Percentiles rank a stretch among this genome's conserved stretches.
Conservation (phyloP, 1,284 basidiomycete species). For the Coniferiporia sulphurascens region DNA sequence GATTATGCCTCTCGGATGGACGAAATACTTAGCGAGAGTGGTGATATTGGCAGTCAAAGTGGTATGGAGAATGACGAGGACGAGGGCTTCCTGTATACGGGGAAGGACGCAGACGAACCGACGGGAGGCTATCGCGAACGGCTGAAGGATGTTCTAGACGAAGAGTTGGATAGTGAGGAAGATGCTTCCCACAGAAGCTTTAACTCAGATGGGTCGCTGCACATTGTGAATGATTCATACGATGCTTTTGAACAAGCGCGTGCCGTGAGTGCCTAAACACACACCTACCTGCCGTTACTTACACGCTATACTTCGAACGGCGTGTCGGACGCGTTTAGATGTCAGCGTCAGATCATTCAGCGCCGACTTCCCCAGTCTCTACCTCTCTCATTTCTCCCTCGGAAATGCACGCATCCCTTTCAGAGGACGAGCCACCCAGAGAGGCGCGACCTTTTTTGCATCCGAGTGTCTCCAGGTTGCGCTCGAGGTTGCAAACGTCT, state of each 20-base stretch:
- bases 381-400: slow-evolving; percentile 32
- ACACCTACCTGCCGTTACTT: slow-evolving; percentile 19
- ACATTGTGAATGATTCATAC: slow-evolving; percentile 2
- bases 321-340: slow-evolving; percentile 23
- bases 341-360: slow-evolving; percentile 39
- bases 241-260: slow-evolving; percentile 9
- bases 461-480: slow-evolving; percentile 78
- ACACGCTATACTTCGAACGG: slow-evolving; percentile 16
- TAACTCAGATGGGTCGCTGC: slow-evolving; percentile 40
- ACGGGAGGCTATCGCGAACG: slow-evolving; percentile 54
- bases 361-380: slow-evolving; percentile 39
- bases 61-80: slow-evolving; percentile 42
- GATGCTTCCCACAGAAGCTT: slow-evolving; percentile 40
- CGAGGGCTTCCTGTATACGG: slow-evolving; percentile 66
- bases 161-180: slow-evolving; percentile 45
- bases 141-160: slow-evolving; percentile 67
- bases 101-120: slow-evolving; percentile 50
- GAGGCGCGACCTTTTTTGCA: slow-evolving; percentile 56
- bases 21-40: slow-evolving; percentile 58
- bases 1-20: slow-evolving; percentile 66
- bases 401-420: slow-evolving; percentile 32
- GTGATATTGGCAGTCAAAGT: slow-evolving; percentile 26
- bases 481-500: slow-evolving; percentile 51
- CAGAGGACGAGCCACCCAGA: slow-evolving; percentile 29
- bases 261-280: slow-evolving; percentile 7